Base-by-base conservation (phyloP, 306 rosid species). In the Ormosia semicastrata region DNA sequence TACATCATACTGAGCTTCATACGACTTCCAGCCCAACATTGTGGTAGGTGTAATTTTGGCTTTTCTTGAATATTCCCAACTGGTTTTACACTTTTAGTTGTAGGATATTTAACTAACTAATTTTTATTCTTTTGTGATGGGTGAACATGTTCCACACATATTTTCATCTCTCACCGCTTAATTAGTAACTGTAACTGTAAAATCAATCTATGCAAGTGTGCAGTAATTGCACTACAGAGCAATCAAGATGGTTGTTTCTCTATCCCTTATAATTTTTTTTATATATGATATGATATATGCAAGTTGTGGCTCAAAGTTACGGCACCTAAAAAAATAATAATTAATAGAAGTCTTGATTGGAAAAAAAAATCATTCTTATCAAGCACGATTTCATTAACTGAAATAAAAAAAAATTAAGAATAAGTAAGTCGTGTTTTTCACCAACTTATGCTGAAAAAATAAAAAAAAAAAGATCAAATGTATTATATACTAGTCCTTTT, bases 1-100 rank as follows among this genome's bases (percentile, higher is more conserved):
- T n/a, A 81, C 92, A 13, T 74, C 97, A 1, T 86, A 93, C 50
- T 77, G 94, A 8, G 29, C 90, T 72, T 85, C 97, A 30, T 86
- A 88, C 73, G 86, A 79, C 46, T 86, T 89, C 88, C 97, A 89
- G 39, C 88, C 94, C 34, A 88, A 88, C 84, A 88, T 81, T 71
- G 59, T 74, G 97, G 97, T 94, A 85, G 60, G 82, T 79, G 10
- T 8, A 7, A 54, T 66, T 30, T 36, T 7, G 15, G n/a, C 39
- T 39, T 56, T 70, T 66, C 49, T 41, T 77, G 15, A 14, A 14
- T 67, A 18, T 49, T 49, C 15, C 53, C 65, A 37, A 18, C 32
- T 80, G 17, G 2, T 64, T 12, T 71, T 54, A 52, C 58, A 34
- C 56, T 50, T 44, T 34, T 17, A 13, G 15, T 36, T 58, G 40